Percentiles rank a stretch among this genome's conserved stretches.
phyloP scores from a whole-genome alignment of 805 yeast species.

The Saccharomycopsis babjevae region DNA sequence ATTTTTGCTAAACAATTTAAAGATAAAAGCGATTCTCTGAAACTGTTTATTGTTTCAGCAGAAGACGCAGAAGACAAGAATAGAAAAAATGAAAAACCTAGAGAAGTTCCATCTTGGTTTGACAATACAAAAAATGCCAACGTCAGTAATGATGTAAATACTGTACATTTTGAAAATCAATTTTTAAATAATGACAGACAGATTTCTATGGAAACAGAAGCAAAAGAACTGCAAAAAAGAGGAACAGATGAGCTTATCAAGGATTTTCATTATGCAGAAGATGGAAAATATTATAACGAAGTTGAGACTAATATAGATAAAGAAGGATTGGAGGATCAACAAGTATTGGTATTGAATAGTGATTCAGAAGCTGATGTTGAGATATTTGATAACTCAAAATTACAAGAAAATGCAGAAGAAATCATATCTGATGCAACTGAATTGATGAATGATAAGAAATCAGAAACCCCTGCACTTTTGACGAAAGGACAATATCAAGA shows the following conservation, averaged over 20 bases:
- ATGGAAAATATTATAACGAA: not conserved
- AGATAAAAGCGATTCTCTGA: not conserved
- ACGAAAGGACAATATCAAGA: not conserved
- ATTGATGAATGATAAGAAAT: not conserved
- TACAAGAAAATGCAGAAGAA: not conserved
- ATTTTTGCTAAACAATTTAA: constrained; percentile 10
- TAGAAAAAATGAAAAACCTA: not conserved
- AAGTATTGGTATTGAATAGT: constrained; percentile 8
- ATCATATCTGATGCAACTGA: not conserved
- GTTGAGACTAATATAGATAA: not conserved
- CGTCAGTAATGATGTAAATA: not conserved
- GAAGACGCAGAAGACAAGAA: constrained; percentile 6
- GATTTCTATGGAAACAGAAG: not conserved
- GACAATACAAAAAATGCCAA: constrained; percentile 2
- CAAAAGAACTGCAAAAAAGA: not conserved
- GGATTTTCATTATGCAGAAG: constrained; percentile 4
- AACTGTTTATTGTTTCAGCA: not conserved
- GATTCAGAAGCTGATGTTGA: constrained; percentile 11
- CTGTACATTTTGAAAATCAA: not conserved
- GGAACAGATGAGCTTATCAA: constrained; percentile 8
- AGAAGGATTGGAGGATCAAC: not conserved
- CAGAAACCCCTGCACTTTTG: not conserved
- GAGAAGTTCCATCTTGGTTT: constrained; percentile 27
- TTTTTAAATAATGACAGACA: not conserved
- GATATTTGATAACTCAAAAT: not conserved